Conservation (phyloP, 495 filamentous ascomycete genomes). For the Talaromyces wortmannii region DNA sequence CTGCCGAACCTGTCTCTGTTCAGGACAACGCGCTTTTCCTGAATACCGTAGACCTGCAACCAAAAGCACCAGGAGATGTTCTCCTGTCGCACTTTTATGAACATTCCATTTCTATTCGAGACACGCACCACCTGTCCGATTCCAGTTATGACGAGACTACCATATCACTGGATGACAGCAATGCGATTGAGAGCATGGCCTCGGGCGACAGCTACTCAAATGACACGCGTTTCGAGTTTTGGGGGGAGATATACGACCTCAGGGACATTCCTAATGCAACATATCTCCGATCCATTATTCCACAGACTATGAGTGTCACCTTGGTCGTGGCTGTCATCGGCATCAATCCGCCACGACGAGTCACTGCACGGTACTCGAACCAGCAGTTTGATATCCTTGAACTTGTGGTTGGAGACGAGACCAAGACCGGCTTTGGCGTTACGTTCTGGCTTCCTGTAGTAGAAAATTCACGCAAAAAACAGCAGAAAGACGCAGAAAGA, state of each 20-base stretch:
- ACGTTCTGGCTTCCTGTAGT: conserved; percentile 68
- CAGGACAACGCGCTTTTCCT: conserved; percentile 40
- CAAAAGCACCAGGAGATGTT: conserved; percentile 24
- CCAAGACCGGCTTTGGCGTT: conserved; percentile 69
- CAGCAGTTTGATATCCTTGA: conserved; percentile 59
- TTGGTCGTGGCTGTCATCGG: conserved; percentile 73
- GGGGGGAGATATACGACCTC: conserved; percentile 51
- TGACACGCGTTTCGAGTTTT: conserved; percentile 9
- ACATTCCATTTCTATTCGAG: conserved; percentile 62
- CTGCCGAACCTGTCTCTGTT: conserved; percentile 1
- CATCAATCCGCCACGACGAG: conserved; percentile 56
- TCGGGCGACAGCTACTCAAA: conserved; percentile 11
- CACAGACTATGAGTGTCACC: conserved; percentile 75
- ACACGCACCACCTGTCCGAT: conserved; percentile 27
- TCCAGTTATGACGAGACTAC: conserved; percentile 1
- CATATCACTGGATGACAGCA: conserved; percentile 17
- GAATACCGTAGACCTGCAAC: conserved; percentile 28
- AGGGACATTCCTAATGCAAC: conserved; percentile 60
- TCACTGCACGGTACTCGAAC: conserved; percentile 43
- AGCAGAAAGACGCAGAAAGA: conserved; percentile 11
- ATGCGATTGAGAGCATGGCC: conserved; percentile 14
- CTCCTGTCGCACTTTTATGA: conserved; percentile 60
- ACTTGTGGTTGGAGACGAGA: conserved; percentile 81
- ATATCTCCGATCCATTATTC: conserved; percentile 62
- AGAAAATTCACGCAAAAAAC: conserved; percentile 2